Conservation (phyloP, 495 filamentous ascomycete species). For the Astrocystis sublimbata region DNA sequence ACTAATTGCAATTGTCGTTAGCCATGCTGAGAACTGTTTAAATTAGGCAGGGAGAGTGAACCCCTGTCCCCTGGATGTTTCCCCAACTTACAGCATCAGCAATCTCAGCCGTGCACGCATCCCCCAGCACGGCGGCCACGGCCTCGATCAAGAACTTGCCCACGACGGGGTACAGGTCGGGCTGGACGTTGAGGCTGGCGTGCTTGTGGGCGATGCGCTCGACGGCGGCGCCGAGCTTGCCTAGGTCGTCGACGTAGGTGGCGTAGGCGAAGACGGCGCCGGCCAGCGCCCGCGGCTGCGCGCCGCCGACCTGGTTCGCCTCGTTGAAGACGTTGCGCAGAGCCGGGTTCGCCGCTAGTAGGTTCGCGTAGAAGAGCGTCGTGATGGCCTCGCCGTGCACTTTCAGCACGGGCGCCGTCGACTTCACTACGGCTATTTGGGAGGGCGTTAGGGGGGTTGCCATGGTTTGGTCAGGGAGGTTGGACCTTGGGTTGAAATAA, state of each 20-base stretch:
- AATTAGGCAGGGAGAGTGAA: too few relatives aligned
- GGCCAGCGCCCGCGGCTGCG: conserved; percentile 67
- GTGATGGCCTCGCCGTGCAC: conserved; percentile 69
- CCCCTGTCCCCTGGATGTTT: conserved; percentile 28
- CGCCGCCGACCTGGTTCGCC: conserved; percentile 63
- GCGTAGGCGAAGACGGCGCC: conserved; percentile 69
- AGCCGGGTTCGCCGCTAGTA: conserved; percentile 61
- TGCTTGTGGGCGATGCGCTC: conserved; percentile 77
- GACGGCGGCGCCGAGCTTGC: conserved; percentile 60
- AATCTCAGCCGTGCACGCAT: conserved; percentile 65
- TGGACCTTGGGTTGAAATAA: not conserved
- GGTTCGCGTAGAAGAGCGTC: conserved; percentile 65
- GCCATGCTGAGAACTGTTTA: too few relatives aligned
- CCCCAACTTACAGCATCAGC: conserved; percentile 54
- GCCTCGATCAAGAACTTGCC: conserved; percentile 66
- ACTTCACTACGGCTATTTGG: conserved; percentile 56
- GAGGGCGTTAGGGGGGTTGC: conserved; percentile 38
- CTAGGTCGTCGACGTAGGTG: conserved; percentile 68
- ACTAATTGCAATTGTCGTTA: conserved; percentile 28
- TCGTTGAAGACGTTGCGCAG: conserved; percentile 69
- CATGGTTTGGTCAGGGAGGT: too few relatives aligned
- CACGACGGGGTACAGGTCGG: conserved; percentile 69
- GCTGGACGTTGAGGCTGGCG: conserved; percentile 66
- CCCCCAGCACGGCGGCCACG: conserved; percentile 66
- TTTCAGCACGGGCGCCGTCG: conserved; percentile 63